These are phyloP conservation scores for Calonectria pteridis DNA, from an alignment of 2,329 filamentous ascomycete species.

Conservation along the genomic window DNA sequence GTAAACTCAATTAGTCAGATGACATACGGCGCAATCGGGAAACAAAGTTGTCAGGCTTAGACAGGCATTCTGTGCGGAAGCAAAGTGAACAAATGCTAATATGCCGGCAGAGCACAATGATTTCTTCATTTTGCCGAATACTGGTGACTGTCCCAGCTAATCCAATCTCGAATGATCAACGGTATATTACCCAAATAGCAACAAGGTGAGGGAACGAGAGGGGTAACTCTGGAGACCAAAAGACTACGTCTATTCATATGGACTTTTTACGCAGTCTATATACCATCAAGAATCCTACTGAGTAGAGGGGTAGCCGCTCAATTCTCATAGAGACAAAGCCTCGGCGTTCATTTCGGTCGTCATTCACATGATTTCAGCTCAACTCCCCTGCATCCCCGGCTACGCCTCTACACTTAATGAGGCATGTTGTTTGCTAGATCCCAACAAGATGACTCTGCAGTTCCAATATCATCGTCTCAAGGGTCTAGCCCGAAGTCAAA, in stretches of 20 bases:
- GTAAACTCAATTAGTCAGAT: neutral
- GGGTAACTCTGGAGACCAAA: neutral
- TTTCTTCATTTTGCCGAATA: slow-evolving; percentile 18
- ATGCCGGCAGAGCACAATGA: slow-evolving; percentile 21
- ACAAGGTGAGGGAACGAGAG: neutral
- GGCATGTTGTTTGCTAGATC: neutral
- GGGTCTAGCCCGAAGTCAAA: neutral
- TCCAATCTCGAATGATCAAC: neutral
- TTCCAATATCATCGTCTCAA: neutral
- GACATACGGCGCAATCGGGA: slow-evolving; percentile 41
- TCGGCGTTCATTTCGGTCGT: slow-evolving; percentile 6
- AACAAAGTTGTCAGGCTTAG: slow-evolving; percentile 38
- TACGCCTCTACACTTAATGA: neutral
- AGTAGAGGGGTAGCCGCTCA: neutral
- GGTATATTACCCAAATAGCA: neutral
- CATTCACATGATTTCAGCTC: slow-evolving; percentile 22
- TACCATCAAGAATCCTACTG: neutral
- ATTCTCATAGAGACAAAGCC: neutral
- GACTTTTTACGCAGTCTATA: neutral
- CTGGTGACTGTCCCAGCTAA: neutral
- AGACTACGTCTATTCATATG: neutral
- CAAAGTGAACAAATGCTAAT: slow-evolving; percentile 36
- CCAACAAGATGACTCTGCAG: neutral
- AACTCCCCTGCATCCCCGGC: neutral
- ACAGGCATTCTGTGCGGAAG: slow-evolving; percentile 33